These are phyloP conservation scores for Suhomyces taliae DNA, from an alignment of 1,139 yeast species.

Conservation along the genomic window DNA sequence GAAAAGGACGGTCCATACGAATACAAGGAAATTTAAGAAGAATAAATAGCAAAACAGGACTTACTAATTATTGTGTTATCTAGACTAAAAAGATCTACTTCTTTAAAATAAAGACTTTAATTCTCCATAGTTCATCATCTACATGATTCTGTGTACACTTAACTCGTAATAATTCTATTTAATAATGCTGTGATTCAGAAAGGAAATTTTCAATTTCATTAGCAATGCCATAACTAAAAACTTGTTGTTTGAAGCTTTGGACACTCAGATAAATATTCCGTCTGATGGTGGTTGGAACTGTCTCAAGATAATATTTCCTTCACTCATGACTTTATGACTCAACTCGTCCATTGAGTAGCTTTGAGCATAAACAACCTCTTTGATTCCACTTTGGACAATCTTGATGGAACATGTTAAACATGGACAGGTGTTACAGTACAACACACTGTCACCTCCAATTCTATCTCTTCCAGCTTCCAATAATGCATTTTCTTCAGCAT, in stretches of 20 bases:
- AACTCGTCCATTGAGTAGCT: slow-evolving; percentile 86
- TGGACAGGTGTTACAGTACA: slow-evolving; percentile 97
- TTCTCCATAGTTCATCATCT: too few species aligned
- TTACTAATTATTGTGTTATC: too few species aligned
- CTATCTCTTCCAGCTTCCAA: slow-evolving; percentile 93
- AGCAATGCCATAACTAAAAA: too few species aligned
- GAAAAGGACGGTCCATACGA: slow-evolving; percentile 81
- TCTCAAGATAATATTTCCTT: slow-evolving; percentile 72
- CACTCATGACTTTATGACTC: slow-evolving; percentile 67
- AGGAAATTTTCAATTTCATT: too few species aligned
- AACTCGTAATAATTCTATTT: too few species aligned
- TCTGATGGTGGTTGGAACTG: slow-evolving; percentile 68
- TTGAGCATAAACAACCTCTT: slow-evolving; percentile 92
- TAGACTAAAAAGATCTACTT: too few species aligned
- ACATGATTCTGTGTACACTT: too few species aligned
- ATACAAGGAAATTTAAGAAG: slow-evolving; percentile 51
- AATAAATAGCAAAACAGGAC: too few species aligned
- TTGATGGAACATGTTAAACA: slow-evolving; percentile 94
- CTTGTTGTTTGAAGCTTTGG: not conserved
- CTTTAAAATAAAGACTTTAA: too few species aligned
- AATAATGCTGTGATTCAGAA: too few species aligned
- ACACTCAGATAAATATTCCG: slow-evolving; percentile 35
- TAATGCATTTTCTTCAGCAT: slow-evolving; percentile 96
- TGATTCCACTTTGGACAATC: slow-evolving; percentile 88
- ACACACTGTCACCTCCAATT: slow-evolving; percentile 46